phyloP scores from a whole-genome alignment of 169 alveolate species.

The Cryptosporidium parvum region DNA sequence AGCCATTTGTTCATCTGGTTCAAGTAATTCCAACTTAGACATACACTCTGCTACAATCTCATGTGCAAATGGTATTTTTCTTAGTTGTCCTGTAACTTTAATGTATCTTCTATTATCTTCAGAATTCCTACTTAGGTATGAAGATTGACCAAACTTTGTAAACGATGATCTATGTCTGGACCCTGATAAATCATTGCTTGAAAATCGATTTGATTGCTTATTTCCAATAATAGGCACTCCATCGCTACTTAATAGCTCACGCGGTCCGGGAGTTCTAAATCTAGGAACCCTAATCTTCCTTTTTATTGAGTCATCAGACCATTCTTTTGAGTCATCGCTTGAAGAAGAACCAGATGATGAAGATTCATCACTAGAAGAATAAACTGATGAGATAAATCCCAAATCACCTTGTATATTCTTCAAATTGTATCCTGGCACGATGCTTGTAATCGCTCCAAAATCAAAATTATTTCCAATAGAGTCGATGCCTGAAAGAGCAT shows the following conservation, averaged over 20 bases:
- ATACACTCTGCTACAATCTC: conserved; percentile 81
- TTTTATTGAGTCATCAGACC: conserved; percentile 52
- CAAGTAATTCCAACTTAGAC: conserved; percentile 81
- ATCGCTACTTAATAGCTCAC: conserved; percentile 57
- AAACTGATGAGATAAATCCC: conserved; percentile 15
- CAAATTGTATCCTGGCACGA: neutral
- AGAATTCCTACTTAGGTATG: neutral
- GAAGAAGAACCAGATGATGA: conserved; percentile 47
- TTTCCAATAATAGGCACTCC: conserved; percentile 63
- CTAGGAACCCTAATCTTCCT: conserved; percentile 38
- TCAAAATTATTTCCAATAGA: conserved; percentile 32
- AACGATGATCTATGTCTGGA: neutral
- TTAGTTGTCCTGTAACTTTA: conserved; percentile 76
- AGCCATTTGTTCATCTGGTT: conserved; percentile 85
- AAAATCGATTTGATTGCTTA: neutral
- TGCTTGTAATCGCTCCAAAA: neutral
- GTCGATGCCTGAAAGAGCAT: conserved; percentile 6
- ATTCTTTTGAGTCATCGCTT: conserved; percentile 30
- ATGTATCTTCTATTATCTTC: conserved; percentile 46
- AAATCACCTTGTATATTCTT: conserved; percentile 28
- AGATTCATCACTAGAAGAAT: conserved; percentile 20
- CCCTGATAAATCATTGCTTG: conserved; percentile 18
- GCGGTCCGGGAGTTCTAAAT: conserved; percentile 75
- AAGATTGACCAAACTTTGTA: conserved; percentile 4
- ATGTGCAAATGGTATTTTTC: conserved; percentile 79